These are phyloP conservation scores for Lichtheimia ramosa DNA, from an alignment of 371 early-diverging fungal genomes.

Conservation along the genomic window DNA sequence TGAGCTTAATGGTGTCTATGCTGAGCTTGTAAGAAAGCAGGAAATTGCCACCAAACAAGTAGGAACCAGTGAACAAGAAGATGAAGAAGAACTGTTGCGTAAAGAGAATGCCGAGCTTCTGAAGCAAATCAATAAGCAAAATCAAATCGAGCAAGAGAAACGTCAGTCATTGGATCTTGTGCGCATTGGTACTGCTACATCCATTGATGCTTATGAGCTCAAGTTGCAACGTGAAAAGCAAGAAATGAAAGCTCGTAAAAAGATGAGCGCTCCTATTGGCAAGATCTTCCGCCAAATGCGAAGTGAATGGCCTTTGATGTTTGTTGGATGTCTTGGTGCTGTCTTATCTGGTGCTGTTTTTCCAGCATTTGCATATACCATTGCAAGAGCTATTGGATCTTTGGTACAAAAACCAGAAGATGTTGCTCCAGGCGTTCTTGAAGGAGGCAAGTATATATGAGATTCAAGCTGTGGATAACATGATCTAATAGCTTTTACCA, in stretches of 20 bases:
- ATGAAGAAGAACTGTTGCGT: constrained; percentile 12
- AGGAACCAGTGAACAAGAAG: constrained; percentile 7
- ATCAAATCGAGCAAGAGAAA: constrained; percentile 3
- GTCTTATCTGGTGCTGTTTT: constrained; percentile 53
- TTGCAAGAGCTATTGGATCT: constrained; percentile 23
- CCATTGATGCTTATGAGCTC: constrained; percentile 32
- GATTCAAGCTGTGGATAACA: constrained; percentile 77
- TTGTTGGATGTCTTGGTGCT: constrained; percentile 41
- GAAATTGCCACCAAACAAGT: constrained; percentile 21
- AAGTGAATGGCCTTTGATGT: constrained; percentile 32
- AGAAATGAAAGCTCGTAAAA: constrained; percentile 30
- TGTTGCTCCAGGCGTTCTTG: constrained; percentile 26
- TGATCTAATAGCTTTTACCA: constrained; percentile 4
- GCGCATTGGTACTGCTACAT: constrained; percentile 6
- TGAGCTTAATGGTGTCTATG: constrained; percentile 34
- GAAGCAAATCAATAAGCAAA: background rate
- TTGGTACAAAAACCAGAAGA: constrained; percentile 67
- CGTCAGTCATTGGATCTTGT: constrained; percentile 4
- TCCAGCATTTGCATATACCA: constrained; percentile 31
- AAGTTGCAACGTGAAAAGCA: constrained; percentile 39
- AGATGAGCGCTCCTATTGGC: constrained; percentile 42
- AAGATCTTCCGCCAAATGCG: constrained; percentile 30
- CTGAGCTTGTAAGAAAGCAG: constrained; percentile 50
- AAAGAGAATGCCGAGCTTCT: constrained; percentile 10
- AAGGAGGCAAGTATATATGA: constrained; percentile 25